These are phyloP conservation scores for Fibroporia radiculosa DNA, from an alignment of 768 basidiomycete genomes.

Conservation along the genomic window DNA sequence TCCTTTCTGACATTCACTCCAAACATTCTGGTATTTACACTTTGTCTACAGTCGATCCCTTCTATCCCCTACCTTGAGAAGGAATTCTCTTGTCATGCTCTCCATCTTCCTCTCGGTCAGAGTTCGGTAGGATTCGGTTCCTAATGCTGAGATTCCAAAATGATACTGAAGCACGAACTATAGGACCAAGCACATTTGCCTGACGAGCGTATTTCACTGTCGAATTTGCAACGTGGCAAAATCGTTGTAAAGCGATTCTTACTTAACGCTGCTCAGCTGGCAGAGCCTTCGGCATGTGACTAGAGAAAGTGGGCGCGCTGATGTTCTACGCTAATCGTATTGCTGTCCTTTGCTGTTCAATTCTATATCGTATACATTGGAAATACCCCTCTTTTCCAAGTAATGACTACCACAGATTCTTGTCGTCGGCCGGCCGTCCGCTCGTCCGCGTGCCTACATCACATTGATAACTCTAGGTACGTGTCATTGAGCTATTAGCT, in stretches of 20 bases:
- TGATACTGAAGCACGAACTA: neutral
- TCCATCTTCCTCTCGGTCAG: conserved; percentile 94
- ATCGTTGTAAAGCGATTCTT: conserved; percentile 72
- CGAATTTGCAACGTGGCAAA: conserved; percentile 74
- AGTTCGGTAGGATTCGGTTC: conserved; percentile 46
- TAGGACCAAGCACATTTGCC: conserved; percentile 91
- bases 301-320: too few relatives aligned
- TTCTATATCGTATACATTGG: too few relatives aligned
- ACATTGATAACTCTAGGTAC: too few relatives aligned
- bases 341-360: too few relatives aligned
- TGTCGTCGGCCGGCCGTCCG: too few relatives aligned
- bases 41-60: conserved; percentile 73
- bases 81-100: conserved; percentile 78
- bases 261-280: conserved; percentile 31
- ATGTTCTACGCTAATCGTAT: too few relatives aligned
- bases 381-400: too few relatives aligned
- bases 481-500: too few relatives aligned
- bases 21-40: neutral
- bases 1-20: neutral
- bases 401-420: too few relatives aligned
- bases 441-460: too few relatives aligned
- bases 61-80: conserved; percentile 92
- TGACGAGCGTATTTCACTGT: conserved; percentile 84
- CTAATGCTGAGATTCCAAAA: neutral
- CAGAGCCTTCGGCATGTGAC: too few relatives aligned